phyloP scores from a whole-genome alignment of 768 basidiomycete genomes.

The Candolleomyces aberdarensis region DNA sequence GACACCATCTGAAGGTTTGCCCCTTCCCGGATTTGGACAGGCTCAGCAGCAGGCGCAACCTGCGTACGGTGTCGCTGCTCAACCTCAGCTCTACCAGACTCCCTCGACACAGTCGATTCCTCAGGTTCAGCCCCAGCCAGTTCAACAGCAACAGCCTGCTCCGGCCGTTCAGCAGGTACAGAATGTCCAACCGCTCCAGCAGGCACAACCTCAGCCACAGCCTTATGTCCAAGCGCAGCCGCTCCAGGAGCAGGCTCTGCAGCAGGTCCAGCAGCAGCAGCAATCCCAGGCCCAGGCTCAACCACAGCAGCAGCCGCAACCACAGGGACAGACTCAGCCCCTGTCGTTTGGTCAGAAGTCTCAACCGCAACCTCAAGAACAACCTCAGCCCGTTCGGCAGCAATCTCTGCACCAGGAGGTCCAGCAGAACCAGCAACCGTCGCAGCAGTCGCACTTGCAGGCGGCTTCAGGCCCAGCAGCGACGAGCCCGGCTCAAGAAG shows the following conservation, averaged over 20 bases:
- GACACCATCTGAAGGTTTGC: neutral
- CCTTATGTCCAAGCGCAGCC: conserved; percentile 12
- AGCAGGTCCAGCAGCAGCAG: neutral
- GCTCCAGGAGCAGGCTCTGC: conserved; percentile 16
- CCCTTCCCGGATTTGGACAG: neutral
- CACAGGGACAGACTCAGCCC: neutral
- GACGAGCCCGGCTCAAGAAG: conserved; percentile 10
- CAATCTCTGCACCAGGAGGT: conserved; percentile 8
- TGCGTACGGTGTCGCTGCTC: neutral
- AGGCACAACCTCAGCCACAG: neutral
- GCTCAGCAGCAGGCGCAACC: conserved; percentile 10
- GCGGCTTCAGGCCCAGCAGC: conserved; percentile 6
- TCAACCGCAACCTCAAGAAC: conserved; percentile 1
- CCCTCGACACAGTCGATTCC: neutral
- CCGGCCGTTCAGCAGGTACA: conserved; percentile 5
- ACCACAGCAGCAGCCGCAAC: conserved; percentile 2
- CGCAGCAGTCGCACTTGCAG: conserved; percentile 12
- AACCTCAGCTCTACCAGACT: neutral
- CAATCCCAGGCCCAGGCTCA: neutral
- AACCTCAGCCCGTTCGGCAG: conserved; percentile 8
- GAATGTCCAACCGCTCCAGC: conserved; percentile 14
- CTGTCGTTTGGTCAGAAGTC: neutral
- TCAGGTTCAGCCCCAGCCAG: neutral
- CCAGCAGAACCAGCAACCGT: conserved; percentile 12
- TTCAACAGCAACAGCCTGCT: neutral